Evolutionary conservation across 176 grass and related monocot species (phyloP).

Genomic region (Cocos nucifera): DNA sequence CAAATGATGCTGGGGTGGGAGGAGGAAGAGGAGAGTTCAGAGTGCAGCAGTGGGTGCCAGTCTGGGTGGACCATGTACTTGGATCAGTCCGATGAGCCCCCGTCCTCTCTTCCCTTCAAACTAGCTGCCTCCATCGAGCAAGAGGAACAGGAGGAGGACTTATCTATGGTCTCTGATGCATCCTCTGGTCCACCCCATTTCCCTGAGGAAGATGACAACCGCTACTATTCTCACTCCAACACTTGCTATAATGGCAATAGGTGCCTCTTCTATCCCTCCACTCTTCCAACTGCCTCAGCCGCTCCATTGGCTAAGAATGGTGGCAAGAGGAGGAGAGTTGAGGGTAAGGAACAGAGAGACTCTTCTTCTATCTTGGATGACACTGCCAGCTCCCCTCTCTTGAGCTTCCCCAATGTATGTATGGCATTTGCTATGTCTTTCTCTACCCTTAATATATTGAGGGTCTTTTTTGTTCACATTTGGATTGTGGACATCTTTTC

Average conservation of each 20-base stretch:
- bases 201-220: constrained; percentile 21
- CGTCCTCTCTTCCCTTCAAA: background rate
- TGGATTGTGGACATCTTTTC: background rate
- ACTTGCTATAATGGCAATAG: background rate
- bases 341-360: constrained; percentile 26
- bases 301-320: constrained; percentile 9
- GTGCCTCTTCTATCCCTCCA: background rate
- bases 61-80: constrained; percentile 98
- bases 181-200: constrained; percentile 77
- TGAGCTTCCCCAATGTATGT: constrained; percentile 32
- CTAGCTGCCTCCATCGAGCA: background rate
- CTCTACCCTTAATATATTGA: no score
- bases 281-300: constrained; percentile 7
- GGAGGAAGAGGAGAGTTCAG: constrained; percentile 39
- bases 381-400: constrained; percentile 81
- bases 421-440: no score
- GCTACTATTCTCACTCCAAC: background rate
- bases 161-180: constrained; percentile 96
- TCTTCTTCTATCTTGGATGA: constrained; percentile 62
- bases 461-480: no score
- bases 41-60: constrained; percentile 96
- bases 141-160: constrained; percentile 40
- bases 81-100: constrained; percentile 40
- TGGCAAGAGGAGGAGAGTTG: constrained; percentile 19
- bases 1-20: constrained; percentile 30